Base-by-base conservation (phyloP, 1,284 basidiomycete genomes). In the Trichosporon faecale region DNA sequence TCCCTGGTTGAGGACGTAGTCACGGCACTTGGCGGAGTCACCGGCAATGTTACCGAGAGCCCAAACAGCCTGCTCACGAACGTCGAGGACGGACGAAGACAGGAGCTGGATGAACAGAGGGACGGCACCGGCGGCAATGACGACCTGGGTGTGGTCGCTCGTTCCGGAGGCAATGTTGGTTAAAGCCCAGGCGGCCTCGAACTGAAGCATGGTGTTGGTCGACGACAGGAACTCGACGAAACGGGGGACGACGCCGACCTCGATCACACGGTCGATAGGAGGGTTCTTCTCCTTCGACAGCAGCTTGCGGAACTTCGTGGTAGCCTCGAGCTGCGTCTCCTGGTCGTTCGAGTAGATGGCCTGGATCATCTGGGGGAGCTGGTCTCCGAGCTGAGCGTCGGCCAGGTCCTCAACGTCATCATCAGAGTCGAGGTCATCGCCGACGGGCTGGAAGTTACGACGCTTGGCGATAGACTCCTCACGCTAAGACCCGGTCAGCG, bases 121-220 rank as follows among this genome's bases (percentile, higher is more conserved):
- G 31, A 99, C 95, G 49, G 96, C 96, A 70, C 91, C 90, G 37
- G 95, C 92, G 75, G 88, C 90, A 83, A 99, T 99, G 68, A 99
- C 97, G 71, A 98, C 94, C 85, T 98, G 94, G 63, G 95, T 99
- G 84, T 99, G 97, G 76, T 97, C 94, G 37, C 95, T 95, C 44
- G 97, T 99, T 65, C 97, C 97, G 67, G 97, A 99, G 18, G 97
- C 97, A 76, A 99, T 99, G 87, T 99, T 99, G 79, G 97, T 99
- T 76, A 99, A 88, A 61, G 97, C 97, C 97, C 97, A 99, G 7
- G 97, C 97, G 67, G 97, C 96, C 85, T 99, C 96, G 79, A 99
- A 99, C 93, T 98, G 78, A 77, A 99, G 90, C 94, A 98, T 96
- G 66, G 93, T 91, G 84, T 96, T 92, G 69, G 90, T 90, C 75